Conservation (phyloP, 441 rosid genomes). For the Corymbia calophylla region DNA sequence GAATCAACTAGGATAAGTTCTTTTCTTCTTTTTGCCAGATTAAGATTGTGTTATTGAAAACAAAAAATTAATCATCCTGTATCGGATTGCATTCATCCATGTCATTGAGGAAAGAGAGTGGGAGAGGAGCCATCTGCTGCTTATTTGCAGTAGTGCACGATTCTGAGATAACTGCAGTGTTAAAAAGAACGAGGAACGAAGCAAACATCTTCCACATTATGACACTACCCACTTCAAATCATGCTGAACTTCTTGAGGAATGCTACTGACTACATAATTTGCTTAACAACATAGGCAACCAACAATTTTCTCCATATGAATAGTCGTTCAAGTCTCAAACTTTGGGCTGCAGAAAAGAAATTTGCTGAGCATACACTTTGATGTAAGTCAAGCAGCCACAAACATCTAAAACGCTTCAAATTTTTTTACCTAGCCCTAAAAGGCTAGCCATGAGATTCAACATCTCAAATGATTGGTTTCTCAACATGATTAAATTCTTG, state of each 20-base stretch:
- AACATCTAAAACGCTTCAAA: background rate
- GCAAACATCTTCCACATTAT: background rate
- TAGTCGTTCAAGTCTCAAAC: background rate
- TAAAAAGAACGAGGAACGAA: background rate
- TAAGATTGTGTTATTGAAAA: background rate
- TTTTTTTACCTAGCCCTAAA: background rate
- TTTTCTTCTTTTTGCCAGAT: background rate
- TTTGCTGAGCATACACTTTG: background rate
- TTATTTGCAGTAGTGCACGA: background rate
- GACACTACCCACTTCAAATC: background rate
- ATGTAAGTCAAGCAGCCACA: background rate
- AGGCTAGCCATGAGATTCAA: background rate
- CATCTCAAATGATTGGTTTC: background rate
- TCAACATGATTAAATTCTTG: background rate
- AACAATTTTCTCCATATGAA: background rate
- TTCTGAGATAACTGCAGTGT: background rate
- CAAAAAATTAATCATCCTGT: background rate
- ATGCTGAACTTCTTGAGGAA: background rate
- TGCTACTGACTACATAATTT: background rate
- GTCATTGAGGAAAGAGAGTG: background rate
- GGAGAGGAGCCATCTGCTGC: background rate
- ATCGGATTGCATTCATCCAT: background rate
- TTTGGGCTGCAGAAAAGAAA: background rate
- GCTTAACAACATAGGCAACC: background rate
- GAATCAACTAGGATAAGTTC: background rate